Percentiles rank a stretch among this genome's conserved stretches.
Evolutionary conservation across 1,284 basidiomycete genomes (phyloP).

Genomic region (Bjerkandera adusta): DNA sequence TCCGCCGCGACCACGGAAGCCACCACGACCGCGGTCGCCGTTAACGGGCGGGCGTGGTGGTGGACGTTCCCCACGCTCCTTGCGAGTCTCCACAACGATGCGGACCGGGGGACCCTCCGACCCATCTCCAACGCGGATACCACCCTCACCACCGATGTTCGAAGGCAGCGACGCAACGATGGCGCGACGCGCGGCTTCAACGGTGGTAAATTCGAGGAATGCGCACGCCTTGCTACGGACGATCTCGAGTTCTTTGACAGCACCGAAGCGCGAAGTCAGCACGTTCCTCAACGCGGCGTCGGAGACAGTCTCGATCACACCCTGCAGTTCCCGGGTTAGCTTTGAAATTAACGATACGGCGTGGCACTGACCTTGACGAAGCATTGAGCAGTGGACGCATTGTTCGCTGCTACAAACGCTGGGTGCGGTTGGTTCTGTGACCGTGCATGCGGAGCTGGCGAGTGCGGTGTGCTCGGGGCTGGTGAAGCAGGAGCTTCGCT

Average conservation of each 20-base stretch:
- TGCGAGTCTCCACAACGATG: conserved; percentile 85
- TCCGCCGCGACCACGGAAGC: conserved; percentile 30
- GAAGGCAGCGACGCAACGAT: conserved; percentile 71
- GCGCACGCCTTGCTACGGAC: conserved; percentile 89
- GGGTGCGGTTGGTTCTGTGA: conserved; percentile 43
- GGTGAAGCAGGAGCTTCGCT: conserved; percentile 55
- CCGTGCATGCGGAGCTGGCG: conserved; percentile 40
- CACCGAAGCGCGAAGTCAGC: conserved; percentile 76
- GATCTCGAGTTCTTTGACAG: conserved; percentile 87
- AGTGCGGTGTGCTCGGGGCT: conserved; percentile 47
- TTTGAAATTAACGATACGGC: conserved; percentile 8
- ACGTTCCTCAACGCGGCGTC: conserved; percentile 55
- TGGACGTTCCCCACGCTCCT: conserved; percentile 81
- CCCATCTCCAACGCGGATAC: conserved; percentile 68
- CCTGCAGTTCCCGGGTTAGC: conserved; percentile 35
- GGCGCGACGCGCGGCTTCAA: conserved; percentile 84
- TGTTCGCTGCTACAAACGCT: conserved; percentile 53
- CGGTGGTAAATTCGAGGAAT: conserved; percentile 84
- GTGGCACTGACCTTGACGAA: conserved; percentile 77
- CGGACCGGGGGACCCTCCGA: conserved; percentile 51
- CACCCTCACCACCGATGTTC: conserved; percentile 81
- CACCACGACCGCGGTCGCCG: conserved; percentile 34
- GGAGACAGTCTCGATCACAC: conserved; percentile 74
- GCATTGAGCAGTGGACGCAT: conserved; percentile 69
- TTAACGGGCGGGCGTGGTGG: conserved; percentile 34